Evolutionary conservation across 2,329 filamentous ascomycete species (phyloP).

Genomic region (Ilyonectria mors-panacis): DNA sequence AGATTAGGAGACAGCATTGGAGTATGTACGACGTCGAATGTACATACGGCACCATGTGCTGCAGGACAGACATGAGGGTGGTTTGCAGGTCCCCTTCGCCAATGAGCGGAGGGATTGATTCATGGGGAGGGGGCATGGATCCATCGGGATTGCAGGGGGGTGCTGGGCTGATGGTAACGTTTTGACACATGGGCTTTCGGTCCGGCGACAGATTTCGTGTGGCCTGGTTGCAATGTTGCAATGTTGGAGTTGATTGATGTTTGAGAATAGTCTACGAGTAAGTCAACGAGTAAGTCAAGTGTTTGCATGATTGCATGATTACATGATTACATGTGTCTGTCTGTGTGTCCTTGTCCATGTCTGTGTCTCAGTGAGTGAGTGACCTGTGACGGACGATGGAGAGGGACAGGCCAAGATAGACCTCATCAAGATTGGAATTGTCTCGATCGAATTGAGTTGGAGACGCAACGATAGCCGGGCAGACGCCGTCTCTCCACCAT

Average conservation of each 20-base stretch:
- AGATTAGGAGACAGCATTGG: neutral
- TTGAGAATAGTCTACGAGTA: too few species aligned
- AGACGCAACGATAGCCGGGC: neutral
- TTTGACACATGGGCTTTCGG: neutral
- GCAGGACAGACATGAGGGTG: neutral
- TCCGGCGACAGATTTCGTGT: neutral
- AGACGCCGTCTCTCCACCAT: neutral
- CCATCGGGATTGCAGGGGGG: constrained; percentile 3
- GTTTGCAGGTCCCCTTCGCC: neutral
- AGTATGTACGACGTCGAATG: neutral
- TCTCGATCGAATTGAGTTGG: neutral
- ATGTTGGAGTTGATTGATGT: neutral
- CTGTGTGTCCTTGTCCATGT: neutral
- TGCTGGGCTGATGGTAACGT: constrained; percentile 2
- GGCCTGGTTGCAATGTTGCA: neutral
- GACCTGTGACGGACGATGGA: neutral
- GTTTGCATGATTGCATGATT: neutral
- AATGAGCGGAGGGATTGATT: constrained; percentile 6
- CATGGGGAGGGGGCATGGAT: constrained; percentile 5
- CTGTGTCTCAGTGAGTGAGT: neutral
- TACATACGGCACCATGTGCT: neutral
- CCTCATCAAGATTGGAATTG: neutral
- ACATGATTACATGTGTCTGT: neutral
- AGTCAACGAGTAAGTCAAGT: too few species aligned
- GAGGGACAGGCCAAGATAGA: neutral